Conservation (phyloP, 2,329 filamentous ascomycete species). For the Microsporum audouinii region DNA sequence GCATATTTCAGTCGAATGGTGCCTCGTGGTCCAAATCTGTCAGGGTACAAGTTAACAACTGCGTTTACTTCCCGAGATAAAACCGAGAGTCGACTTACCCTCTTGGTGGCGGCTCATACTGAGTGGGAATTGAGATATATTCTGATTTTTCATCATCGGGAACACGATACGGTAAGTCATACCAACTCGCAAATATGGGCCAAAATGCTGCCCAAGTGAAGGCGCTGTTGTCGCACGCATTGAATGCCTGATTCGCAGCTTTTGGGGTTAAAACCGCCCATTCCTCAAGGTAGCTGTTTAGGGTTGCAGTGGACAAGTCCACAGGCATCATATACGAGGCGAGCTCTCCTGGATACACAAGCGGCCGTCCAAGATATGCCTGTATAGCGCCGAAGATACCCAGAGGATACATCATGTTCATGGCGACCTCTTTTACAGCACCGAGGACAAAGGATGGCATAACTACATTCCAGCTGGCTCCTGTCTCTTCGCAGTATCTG, state of each 20-base stretch:
- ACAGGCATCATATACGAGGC: conserved; percentile 15
- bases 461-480: conserved; percentile 18
- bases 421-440: conserved; percentile 18
- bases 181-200: conserved; percentile 20
- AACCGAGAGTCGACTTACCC: conserved; percentile 11
- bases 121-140: conserved; percentile 8
- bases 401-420: conserved; percentile 18
- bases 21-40: conserved; percentile 34
- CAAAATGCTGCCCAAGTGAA: conserved; percentile 21
- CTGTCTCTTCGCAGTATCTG: conserved; percentile 17
- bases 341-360: conserved; percentile 18
- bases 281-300: conserved; percentile 20
- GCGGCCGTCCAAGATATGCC: conserved; percentile 14
- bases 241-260: conserved; percentile 20
- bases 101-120: conserved; percentile 13
- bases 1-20: conserved; percentile 32
- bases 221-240: conserved; percentile 19
- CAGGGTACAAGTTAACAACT: background rate
- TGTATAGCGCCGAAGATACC: conserved; percentile 19
- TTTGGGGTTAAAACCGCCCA: conserved; percentile 20
- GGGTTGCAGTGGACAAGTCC: conserved; percentile 16
- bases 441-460: conserved; percentile 20
- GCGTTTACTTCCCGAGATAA: background rate
- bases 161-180: conserved; percentile 16
- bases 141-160: conserved; percentile 11